phyloP scores from a whole-genome alignment of 495 filamentous ascomycete genomes.

The Pyrenula massariospora region DNA sequence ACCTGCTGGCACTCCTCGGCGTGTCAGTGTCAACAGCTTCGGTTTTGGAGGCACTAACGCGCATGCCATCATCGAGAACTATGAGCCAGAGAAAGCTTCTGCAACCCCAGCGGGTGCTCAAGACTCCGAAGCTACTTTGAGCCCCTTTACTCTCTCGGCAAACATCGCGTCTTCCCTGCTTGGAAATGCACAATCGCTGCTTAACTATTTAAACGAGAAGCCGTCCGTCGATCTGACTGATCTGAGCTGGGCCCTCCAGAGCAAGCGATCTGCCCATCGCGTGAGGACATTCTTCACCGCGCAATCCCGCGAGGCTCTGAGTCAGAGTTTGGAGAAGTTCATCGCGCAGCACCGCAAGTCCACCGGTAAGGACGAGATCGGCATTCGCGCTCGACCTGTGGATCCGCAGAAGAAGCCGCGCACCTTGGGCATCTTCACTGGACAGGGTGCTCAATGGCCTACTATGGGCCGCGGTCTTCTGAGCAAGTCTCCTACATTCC shows the following conservation, averaged over 20 bases:
- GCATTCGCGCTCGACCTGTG: not conserved
- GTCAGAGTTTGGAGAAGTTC: not conserved
- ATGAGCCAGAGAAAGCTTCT: not conserved
- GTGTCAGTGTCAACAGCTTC: constrained; percentile 4
- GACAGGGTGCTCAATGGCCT: constrained; percentile 31
- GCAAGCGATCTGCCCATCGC: constrained; percentile 1
- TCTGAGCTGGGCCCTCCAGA: constrained; percentile 6
- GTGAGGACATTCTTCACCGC: constrained; percentile 4
- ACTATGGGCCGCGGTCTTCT: constrained; percentile 30
- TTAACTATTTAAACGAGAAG: constrained; percentile 2
- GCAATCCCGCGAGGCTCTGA: not conserved
- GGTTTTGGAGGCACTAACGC: constrained; percentile 6
- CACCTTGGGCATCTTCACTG: constrained; percentile 26
- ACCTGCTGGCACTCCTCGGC: constrained; percentile 1
- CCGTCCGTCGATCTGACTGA: constrained; percentile 1
- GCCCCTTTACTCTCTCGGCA: not conserved
- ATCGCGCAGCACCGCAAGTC: constrained; percentile 2
- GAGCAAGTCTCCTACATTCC: constrained; percentile 21
- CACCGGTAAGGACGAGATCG: not conserved
- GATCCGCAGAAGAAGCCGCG: constrained; percentile 3
- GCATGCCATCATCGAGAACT: constrained; percentile 12
- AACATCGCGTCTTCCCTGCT: constrained; percentile 6
- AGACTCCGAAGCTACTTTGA: not conserved
- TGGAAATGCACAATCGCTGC: not conserved
- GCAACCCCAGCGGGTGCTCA: not conserved